Base-by-base conservation (phyloP, 1,139 yeast genomes). In the Saccharomyces pastorianus region DNA sequence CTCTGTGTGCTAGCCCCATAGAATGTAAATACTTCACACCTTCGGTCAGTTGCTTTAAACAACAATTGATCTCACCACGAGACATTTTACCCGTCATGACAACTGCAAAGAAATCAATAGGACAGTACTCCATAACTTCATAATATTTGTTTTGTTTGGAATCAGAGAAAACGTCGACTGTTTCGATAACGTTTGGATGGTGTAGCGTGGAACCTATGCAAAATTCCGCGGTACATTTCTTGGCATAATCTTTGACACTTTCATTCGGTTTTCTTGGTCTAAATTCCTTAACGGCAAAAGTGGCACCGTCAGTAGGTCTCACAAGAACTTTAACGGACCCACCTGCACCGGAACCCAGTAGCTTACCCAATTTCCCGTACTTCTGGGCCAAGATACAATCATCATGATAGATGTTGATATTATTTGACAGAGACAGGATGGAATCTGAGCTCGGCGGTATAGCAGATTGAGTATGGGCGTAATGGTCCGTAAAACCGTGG, bases 101-200 rank as follows among this genome's bases (percentile, higher is more conserved):
- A 50, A 93, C 91, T 1, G 97, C 96, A 73, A 95, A 95, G 68
- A 91, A 86, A 71, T 95, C 99, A 56, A 86, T 87, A 23, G 96
- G 97, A 56, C 97, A 95, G 68, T 88, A 95, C 69, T 95, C 99
- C 99, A 95, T 93, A 51, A 95, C 91, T 71, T 95, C 97, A 69
- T 84, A 93, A 67, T 88, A 88, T 61, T 90, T 82, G 61, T 84
- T 85, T 64, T 90, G 97, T 64, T 88, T 87, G 55, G 91, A 83
- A 58, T 69, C 72, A n/a, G 70, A 67, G 53, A 69, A 69, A 46
- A 93, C 89, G 69, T 95, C 99, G 56, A 93, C 79, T 0, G 99
- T 93, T 69, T 91, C 95, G 64, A 93, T 90, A 60, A 93, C 84
- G 70, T 93, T 91, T 17, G 96, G 93, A 71, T 93, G 98, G 65